Base-by-base conservation (phyloP, 768 basidiomycete species). In the Auricularia cornea region DNA sequence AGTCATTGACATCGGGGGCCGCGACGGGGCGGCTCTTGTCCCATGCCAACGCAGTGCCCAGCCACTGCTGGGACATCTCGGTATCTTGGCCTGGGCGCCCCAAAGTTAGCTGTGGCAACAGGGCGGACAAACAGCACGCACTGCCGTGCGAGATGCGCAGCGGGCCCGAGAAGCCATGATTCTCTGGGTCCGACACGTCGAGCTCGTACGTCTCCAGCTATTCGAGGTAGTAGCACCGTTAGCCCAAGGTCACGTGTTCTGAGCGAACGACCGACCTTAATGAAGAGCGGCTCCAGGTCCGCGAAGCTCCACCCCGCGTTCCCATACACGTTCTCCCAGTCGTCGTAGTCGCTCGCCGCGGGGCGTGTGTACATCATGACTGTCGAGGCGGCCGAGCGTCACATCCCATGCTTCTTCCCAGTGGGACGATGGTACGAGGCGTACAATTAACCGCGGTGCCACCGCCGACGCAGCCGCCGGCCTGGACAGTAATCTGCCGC, bases 291-390 rank as follows among this genome's bases (percentile, higher is more conserved):
- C 33, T 87, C 79, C 3, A 89, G 68, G 30, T 82, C 74, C 59
- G 77, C 74, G 0, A 83, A 82, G 8, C 84, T 76, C 87, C 87
- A 89, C 1, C 86, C 87, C 1, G 79, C 71, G 68, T 87, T 87
- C 3, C 76, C 77, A 28, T 81, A 71, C 2, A 75, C 70, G 2
- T 44, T 65, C 66, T 81, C 80, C 87, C 86, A 88, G 59, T 83
- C 83, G 65, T 89, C 84, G 59, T 83, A 87, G 68, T 89, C 87
- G 0, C 85, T 86, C 1, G 83, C 81, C 10, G 82, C 72, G 18
- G 84, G 80, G 28, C 87, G 80, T 0, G 79, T 82, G 65, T 87
- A 88, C 77, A 83, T 77, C 69, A 78, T 77, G 68, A 74, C 79
- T 65, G 73, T 38, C 35, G 0, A 71, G 73, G 0, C 80, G 38